phyloP scores from a whole-genome alignment of 305 asterid genomes.

The Lippia alba region DNA sequence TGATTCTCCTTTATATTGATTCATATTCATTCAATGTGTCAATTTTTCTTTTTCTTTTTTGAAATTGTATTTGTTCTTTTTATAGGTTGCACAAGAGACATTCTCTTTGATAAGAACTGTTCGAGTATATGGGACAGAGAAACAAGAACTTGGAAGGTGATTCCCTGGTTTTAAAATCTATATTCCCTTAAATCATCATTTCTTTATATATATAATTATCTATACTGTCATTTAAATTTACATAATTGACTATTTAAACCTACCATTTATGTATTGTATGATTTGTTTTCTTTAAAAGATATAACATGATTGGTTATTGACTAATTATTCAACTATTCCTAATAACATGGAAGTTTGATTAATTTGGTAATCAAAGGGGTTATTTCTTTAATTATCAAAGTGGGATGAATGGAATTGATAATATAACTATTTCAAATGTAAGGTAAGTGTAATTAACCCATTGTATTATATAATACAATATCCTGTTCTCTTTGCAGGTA shows the following conservation, averaged over 20 bases:
- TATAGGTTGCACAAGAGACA: constrained; percentile 95
- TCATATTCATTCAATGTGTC: constrained; percentile 8
- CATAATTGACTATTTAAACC: too few species aligned
- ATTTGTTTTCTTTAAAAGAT: background rate
- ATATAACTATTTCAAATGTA: background rate
- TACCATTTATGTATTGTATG: too few species aligned
- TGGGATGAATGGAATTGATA: background rate
- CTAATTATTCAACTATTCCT: background rate
- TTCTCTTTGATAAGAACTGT: constrained; percentile 95
- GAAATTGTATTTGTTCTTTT: constrained; percentile 26
- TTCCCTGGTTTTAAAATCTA: constrained; percentile 7
- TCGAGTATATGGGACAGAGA: constrained; percentile 93
- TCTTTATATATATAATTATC: background rate
- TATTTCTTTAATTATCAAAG: background rate
- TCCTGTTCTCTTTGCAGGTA: constrained; percentile 53
- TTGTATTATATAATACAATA: constrained; percentile 21
- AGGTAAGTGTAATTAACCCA: constrained; percentile 11
- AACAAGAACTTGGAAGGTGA: constrained; percentile 84
- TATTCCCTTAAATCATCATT: constrained; percentile 3
- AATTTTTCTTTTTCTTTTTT: constrained; percentile 17
- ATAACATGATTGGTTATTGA: too few species aligned
- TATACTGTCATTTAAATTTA: background rate
- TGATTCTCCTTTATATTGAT: constrained; percentile 19
- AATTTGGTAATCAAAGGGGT: background rate
- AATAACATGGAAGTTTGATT: background rate